Percentiles rank a stretch among this genome's conserved stretches.
Evolutionary conservation across 176 grass and related monocot species (phyloP).

Genomic region (Chloris gayana): DNA sequence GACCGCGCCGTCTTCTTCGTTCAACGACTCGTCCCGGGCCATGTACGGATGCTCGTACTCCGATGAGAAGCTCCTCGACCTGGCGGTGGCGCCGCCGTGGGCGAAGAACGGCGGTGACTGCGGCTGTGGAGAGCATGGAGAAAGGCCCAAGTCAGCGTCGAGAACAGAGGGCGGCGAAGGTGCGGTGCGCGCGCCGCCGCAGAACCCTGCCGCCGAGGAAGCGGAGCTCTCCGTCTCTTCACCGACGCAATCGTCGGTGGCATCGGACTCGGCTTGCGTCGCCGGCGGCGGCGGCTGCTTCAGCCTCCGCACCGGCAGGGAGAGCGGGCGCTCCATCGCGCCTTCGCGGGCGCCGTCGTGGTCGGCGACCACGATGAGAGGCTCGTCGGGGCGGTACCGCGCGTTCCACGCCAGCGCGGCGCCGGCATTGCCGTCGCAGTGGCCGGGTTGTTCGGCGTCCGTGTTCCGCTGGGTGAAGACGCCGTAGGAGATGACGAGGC

Average conservation of each 20-base stretch:
- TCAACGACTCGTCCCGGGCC: constrained; percentile 26
- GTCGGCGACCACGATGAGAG: constrained; percentile 59
- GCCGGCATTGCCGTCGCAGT: neutral
- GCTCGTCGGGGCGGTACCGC: constrained; percentile 50
- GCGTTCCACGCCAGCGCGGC: constrained; percentile 59
- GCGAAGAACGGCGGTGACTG: neutral
- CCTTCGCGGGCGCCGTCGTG: constrained; percentile 19
- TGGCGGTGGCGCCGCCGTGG: neutral
- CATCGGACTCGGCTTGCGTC: constrained; percentile 6
- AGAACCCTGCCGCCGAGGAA: constrained; percentile 33
- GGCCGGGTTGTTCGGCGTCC: neutral
- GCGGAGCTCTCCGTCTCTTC: constrained; percentile 46
- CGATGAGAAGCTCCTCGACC: neutral
- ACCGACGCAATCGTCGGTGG: neutral
- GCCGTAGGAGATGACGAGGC: constrained; percentile 69
- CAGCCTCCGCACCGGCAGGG: constrained; percentile 67
- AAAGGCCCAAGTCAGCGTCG: constrained; percentile 17
- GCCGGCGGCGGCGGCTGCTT: constrained; percentile 18
- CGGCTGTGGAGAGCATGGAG: neutral
- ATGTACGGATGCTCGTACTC: neutral
- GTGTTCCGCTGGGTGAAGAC: constrained; percentile 53
- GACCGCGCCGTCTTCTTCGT: constrained; percentile 25
- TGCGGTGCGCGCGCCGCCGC: constrained; percentile 15
- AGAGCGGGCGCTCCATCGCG: constrained; percentile 45
- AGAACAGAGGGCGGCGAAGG: constrained; percentile 53